phyloP scores from a whole-genome alignment of 176 grass and related monocot genomes.

The Aechmea fasciata region DNA sequence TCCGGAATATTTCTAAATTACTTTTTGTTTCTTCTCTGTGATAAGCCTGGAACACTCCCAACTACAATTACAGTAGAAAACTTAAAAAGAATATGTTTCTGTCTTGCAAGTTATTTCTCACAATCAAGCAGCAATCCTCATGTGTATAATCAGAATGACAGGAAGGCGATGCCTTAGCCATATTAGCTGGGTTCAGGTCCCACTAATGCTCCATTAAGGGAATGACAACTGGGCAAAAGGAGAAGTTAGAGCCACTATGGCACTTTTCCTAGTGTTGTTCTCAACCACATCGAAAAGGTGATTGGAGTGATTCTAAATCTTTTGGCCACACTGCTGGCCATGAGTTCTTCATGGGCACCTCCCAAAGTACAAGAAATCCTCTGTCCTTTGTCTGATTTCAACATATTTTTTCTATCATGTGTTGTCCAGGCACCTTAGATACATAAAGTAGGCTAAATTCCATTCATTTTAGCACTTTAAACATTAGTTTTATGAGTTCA shows the following conservation, averaged over 20 bases:
- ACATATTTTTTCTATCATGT: too few relatives aligned
- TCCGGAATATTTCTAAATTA: too few relatives aligned
- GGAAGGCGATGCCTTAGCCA: neutral
- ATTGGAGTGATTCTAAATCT: neutral
- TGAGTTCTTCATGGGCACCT: too few relatives aligned
- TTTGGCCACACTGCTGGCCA: too few relatives aligned
- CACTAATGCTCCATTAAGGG: neutral
- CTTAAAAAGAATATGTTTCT: neutral
- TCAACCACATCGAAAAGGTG: neutral
- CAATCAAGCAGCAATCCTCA: neutral
- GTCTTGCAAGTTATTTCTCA: neutral
- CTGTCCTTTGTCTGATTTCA: too few relatives aligned
- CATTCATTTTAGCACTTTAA: too few relatives aligned
- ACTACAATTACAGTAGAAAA: neutral
- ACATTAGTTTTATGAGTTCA: too few relatives aligned
- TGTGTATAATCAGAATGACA: neutral
- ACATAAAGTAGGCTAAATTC: too few relatives aligned
- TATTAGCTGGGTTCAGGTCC: neutral
- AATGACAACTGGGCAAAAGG: neutral
- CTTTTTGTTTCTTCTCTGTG: neutral
- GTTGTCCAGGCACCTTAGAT: too few relatives aligned
- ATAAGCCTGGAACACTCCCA: neutral
- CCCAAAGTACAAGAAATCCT: too few relatives aligned
- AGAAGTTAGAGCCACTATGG: neutral
- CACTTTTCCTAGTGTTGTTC: neutral